Evolutionary conservation across 176 grass and related monocot genomes (phyloP).

Genomic region (Urochloa ruziziensis): DNA sequence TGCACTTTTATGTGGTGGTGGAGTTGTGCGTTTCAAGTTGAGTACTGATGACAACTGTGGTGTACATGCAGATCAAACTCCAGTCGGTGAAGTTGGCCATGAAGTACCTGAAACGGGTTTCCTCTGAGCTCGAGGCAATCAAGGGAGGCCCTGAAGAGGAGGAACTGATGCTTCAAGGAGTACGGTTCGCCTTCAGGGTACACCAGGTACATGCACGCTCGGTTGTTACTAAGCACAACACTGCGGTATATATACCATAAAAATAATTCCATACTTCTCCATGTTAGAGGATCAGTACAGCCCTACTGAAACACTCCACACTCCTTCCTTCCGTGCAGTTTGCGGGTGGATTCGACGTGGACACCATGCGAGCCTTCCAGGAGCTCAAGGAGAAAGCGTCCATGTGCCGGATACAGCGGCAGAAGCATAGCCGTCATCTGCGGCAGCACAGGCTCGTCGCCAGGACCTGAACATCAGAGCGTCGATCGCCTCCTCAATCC

Average conservation of each 20-base stretch:
- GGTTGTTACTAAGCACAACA: background rate
- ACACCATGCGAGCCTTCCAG: constrained; percentile 95
- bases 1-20: too few species aligned
- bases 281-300: background rate
- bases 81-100: constrained; percentile 85
- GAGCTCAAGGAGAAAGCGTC: constrained; percentile 95
- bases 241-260: too few species aligned
- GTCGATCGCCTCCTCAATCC: background rate
- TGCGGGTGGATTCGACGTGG: constrained; percentile 86
- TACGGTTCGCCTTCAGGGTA: constrained; percentile 94
- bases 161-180: constrained; percentile 93
- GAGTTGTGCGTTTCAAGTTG: too few species aligned
- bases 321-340: constrained; percentile 49
- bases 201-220: constrained; percentile 62
- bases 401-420: constrained; percentile 52
- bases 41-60: background rate
- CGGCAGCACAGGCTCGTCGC: constrained; percentile 58
- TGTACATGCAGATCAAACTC: constrained; percentile 67
- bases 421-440: constrained; percentile 44
- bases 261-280: background rate
- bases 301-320: background rate
- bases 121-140: constrained; percentile 68
- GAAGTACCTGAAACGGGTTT: constrained; percentile 89
- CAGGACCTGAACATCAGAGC: constrained; percentile 45
- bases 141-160: constrained; percentile 76